Conservation (phyloP, 1,139 yeast genomes). For the Kurtzmaniella quercitrusa region DNA sequence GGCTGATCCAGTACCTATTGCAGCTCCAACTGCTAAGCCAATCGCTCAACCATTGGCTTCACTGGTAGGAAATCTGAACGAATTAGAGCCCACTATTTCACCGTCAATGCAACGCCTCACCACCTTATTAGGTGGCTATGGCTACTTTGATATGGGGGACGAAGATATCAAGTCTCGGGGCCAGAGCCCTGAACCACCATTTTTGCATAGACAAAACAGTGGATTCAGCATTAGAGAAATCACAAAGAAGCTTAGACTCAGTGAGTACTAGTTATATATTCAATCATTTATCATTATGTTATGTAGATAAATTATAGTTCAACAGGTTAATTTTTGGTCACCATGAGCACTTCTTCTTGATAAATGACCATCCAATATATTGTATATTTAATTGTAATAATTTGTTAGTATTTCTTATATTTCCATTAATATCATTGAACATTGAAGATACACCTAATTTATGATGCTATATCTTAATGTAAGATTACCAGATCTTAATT, state of each 20-base stretch:
- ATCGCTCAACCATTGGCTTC: constrained; percentile 2
- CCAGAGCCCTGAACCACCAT: constrained; percentile 64
- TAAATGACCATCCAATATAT: too few relatives aligned
- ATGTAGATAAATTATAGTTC: too few relatives aligned
- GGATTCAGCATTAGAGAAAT: constrained; percentile 58
- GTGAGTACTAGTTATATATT: constrained; percentile 45
- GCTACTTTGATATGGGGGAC: constrained; percentile 72
- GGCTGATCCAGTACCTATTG: background rate
- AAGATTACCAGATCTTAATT: too few relatives aligned
- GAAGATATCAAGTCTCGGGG: constrained; percentile 67
- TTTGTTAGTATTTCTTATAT: too few relatives aligned
- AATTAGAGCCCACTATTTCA: background rate
- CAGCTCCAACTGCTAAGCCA: background rate
- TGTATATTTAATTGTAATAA: too few relatives aligned
- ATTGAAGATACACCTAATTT: too few relatives aligned
- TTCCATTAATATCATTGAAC: too few relatives aligned
- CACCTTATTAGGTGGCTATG: constrained; percentile 74
- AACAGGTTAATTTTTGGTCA: too few relatives aligned
- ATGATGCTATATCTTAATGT: too few relatives aligned
- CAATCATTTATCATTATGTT: constrained; percentile 8
- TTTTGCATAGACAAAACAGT: constrained; percentile 37
- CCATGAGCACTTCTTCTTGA: too few relatives aligned
- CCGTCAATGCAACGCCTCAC: constrained; percentile 15
- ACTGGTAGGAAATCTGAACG: constrained; percentile 5
- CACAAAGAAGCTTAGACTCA: constrained; percentile 67